phyloP scores from a whole-genome alignment of 345 rosid genomes.

The Pelargonium nanum region DNA sequence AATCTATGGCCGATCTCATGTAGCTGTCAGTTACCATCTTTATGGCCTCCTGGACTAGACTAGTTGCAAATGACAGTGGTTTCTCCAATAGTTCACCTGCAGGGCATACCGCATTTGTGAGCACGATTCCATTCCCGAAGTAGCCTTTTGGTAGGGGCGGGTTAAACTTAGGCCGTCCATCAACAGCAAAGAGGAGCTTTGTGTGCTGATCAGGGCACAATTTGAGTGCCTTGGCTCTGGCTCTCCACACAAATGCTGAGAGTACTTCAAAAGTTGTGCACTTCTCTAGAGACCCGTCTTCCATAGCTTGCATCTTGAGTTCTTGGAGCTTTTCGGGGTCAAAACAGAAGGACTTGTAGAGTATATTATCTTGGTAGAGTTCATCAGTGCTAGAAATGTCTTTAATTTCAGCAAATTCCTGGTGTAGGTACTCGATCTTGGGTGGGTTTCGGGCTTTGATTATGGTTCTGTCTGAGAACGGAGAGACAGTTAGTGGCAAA shows the following conservation, averaged over 20 bases:
- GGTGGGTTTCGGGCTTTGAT: conserved; percentile 50
- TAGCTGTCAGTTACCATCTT: conserved; percentile 66
- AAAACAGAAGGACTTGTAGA: conserved; percentile 62
- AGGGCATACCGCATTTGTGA: conserved; percentile 56
- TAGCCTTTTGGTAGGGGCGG: conserved; percentile 81
- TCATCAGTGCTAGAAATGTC: conserved; percentile 35
- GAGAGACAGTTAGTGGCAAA: conserved; percentile 40
- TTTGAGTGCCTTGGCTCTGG: conserved; percentile 60
- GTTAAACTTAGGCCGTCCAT: conserved; percentile 67
- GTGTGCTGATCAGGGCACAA: conserved; percentile 54
- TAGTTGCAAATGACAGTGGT: conserved; percentile 50
- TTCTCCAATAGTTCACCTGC: conserved; percentile 55
- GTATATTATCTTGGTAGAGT: conserved; percentile 45
- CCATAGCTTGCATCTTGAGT: conserved; percentile 44
- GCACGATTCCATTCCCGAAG: conserved; percentile 78
- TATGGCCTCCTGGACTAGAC: conserved; percentile 58
- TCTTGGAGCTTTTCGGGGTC: conserved; percentile 53
- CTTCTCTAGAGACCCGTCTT: conserved; percentile 36
- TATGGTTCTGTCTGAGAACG: conserved; percentile 48
- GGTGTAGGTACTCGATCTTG: conserved; percentile 43
- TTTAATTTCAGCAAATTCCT: conserved; percentile 56
- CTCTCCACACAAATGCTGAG: conserved; percentile 82
- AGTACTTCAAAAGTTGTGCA: conserved; percentile 74
- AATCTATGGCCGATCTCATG: conserved; percentile 94
- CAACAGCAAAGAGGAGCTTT: conserved; percentile 83